Conservation (phyloP, 306 rosid species). For the Begonia peltatifolia region DNA sequence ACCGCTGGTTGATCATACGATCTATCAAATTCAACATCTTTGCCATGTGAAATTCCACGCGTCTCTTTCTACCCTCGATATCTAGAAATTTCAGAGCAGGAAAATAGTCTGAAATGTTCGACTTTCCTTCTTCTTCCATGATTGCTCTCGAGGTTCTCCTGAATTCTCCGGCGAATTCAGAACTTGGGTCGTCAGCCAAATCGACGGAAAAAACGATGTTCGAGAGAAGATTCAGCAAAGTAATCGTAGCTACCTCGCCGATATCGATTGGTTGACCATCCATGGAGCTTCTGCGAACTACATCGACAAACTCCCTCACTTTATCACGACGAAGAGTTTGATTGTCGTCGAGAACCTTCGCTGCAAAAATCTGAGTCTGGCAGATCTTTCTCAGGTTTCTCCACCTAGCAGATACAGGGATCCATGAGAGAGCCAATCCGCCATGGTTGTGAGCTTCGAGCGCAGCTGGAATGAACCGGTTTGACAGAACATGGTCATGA, state of each 20-base stretch:
- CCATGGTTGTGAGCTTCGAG: slow-evolving; percentile 7
- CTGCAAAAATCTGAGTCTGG: slow-evolving; percentile 13
- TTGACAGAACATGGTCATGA: slow-evolving; percentile 16
- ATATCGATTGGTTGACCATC: slow-evolving; percentile 16
- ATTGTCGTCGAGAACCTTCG: slow-evolving; percentile 17
- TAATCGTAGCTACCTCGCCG: slow-evolving; percentile 17
- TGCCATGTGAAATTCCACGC: background rate
- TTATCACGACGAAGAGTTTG: slow-evolving; percentile 12
- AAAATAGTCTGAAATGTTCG: slow-evolving; percentile 12
- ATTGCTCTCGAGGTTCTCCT: slow-evolving; percentile 1
- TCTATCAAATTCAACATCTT: background rate
- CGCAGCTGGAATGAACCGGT: slow-evolving; percentile 16
- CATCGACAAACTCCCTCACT: slow-evolving; percentile 11
- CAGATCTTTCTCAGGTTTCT: slow-evolving; percentile 21
- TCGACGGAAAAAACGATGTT: slow-evolving; percentile 28
- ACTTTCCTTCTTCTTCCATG: slow-evolving; percentile 13
- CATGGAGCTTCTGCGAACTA: background rate
- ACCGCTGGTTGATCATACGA: slow-evolving; percentile 1
- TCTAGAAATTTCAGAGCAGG: slow-evolving; percentile 3
- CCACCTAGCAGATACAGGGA: slow-evolving; percentile 18
- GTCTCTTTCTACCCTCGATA: slow-evolving; percentile 2
- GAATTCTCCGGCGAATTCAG: slow-evolving; percentile 18
- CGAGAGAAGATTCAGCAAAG: slow-evolving; percentile 18
- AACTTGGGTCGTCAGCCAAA: slow-evolving; percentile 14
- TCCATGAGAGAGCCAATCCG: slow-evolving; percentile 12